Evolutionary conservation across 2,329 filamentous ascomycete genomes (phyloP), one percentile per base, ranked within the genome.

Genomic region (Colletotrichum lentis): DNA sequence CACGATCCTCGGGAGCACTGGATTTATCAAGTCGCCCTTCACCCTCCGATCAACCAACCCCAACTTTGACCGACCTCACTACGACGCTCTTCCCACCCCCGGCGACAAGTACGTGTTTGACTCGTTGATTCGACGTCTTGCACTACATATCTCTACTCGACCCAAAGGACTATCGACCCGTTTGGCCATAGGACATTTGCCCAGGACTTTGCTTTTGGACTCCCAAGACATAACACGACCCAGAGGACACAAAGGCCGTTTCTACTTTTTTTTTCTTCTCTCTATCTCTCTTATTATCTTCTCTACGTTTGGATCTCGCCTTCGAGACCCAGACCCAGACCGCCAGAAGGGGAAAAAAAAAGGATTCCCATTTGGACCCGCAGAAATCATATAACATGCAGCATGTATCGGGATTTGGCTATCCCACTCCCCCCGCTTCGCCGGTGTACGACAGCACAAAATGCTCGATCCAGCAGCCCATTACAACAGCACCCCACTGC

Each of bases 371-470:
- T 68, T 71, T 72, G 71, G 74, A 73, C 75, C 70, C 74, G 71
- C 75, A 76, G 65, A 74, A 66, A 74, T 73, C 75, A 73, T 74
- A 78, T 82, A 87, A 78, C 80, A 88, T 88, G 85, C 85, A 87
- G 82, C 82, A 87, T 83, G 84, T 85, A 80, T 80, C 82, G 79
- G 80, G 77, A 71, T 85, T 80, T 78, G 84, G 85, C 79, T 85
- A 86, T 78, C 85, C 84, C 74, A 86, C 85, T 72, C 85, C 86
- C 72, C 86, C 86, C 75, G 83, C 84, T 68, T 87, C 85, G 71
- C 86, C 86, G 69, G 79, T 80, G 67, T 84, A 85, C 80, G 83
- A 85, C 75, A 79, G 82, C 70, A 75, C 76, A 71, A 84, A 83
- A 77, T 83, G 79, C 73, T 75, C 77, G 60, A 78, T 79, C 70